phyloP scores from a whole-genome alignment of 2,329 filamentous ascomycete species.

The Fusarium sp. region DNA sequence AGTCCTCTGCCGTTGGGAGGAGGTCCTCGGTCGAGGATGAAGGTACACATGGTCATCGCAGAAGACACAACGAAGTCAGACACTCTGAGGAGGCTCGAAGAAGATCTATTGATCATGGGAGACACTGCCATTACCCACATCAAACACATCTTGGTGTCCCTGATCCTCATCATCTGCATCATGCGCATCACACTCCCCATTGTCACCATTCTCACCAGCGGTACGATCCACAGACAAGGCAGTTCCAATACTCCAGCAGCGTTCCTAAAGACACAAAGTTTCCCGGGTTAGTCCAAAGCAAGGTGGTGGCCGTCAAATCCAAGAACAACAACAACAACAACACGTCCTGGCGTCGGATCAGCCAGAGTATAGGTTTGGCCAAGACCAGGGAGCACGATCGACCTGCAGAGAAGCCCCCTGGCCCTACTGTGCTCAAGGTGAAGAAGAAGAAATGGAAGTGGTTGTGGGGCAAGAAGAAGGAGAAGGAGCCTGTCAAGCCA shows the following conservation, averaged over 20 bases:
- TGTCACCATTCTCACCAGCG: neutral
- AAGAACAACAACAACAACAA: neutral
- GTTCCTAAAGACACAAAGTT: neutral
- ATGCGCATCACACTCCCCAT: neutral
- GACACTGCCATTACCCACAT: neutral
- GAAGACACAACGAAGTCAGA: neutral
- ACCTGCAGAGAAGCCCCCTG: neutral
- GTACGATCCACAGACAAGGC: neutral
- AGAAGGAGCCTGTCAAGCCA: neutral
- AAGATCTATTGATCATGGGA: constrained; percentile 8
- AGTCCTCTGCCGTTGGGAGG: constrained; percentile 25
- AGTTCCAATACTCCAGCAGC: neutral
- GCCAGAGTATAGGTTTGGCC: constrained; percentile 12
- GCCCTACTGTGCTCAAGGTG: neutral
- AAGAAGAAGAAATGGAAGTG: constrained; percentile 28
- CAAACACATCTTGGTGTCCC: neutral
- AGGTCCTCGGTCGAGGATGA: constrained; percentile 21
- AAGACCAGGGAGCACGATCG: constrained; percentile 8
- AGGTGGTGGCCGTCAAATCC: constrained; percentile 16
- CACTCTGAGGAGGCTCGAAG: neutral
- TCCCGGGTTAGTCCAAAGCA: neutral
- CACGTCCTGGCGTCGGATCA: constrained; percentile 2
- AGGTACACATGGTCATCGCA: neutral
- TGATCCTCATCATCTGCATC: neutral
- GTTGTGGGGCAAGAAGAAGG: constrained; percentile 12